A percentile compares a stretch with the other conserved stretches of the same genome.
These are phyloP conservation scores for Nakaseomyces delphensis DNA, from an alignment of 1,139 yeast species.

Conservation along the genomic window DNA sequence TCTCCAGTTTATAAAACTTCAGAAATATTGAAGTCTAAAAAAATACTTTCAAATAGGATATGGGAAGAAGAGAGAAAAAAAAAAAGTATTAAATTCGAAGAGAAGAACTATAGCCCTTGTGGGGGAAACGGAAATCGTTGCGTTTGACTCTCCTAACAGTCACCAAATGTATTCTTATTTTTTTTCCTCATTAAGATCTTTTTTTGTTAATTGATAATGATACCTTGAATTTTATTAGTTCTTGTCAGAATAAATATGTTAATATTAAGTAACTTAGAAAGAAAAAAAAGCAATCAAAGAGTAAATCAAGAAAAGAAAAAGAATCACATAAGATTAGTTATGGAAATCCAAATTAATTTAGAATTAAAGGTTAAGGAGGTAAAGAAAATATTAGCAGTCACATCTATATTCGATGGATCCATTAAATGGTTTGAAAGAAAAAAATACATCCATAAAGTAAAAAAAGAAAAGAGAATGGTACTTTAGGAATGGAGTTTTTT, in stretches of 20 bases:
- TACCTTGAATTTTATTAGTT: not conserved
- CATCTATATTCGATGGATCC: not conserved
- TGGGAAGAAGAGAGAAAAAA: not conserved
- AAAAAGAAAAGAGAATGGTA: not conserved
- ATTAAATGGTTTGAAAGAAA: not conserved
- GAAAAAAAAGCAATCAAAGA: not conserved
- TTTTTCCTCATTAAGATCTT: not conserved
- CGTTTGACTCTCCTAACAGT: not conserved
- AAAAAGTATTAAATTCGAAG: not conserved
- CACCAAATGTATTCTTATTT: not conserved
- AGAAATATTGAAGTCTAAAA: not conserved
- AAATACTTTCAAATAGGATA: too few relatives aligned
- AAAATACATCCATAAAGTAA: not conserved
- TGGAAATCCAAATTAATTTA: not conserved
- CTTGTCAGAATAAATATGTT: not conserved
- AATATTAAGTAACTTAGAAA: not conserved
- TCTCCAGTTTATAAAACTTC: not conserved
- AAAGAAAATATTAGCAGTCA: not conserved
- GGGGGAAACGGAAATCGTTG: not conserved
- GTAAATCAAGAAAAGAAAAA: not conserved
- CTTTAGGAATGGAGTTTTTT: not conserved
- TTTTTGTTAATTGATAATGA: not conserved
- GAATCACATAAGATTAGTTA: constrained; percentile 1
- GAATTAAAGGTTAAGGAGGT: not conserved
- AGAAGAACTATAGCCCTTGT: not conserved